Percentiles rank a stretch among this genome's conserved stretches.
These are phyloP conservation scores for Chenopodium berlandieri DNA, from an alignment of 148 eudicot species.

Conservation along the genomic window DNA sequence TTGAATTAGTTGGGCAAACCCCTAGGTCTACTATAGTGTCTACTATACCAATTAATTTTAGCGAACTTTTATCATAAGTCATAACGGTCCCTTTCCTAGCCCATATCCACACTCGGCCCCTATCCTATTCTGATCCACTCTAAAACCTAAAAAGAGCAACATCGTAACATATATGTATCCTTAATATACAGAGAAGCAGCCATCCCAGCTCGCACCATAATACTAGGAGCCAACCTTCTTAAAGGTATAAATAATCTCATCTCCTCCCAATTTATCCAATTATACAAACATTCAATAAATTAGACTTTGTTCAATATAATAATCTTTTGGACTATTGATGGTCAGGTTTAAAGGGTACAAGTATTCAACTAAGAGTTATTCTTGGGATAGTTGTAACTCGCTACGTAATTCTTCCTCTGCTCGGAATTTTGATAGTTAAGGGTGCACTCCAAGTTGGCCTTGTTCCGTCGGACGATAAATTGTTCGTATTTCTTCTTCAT, in stretches of 20 bases:
- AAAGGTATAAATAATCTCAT: constrained; percentile 39
- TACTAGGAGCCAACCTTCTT: constrained; percentile 81
- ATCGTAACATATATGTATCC: neutral
- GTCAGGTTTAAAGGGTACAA: constrained; percentile 57
- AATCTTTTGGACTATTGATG: neutral
- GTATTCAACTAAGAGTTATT: constrained; percentile 41
- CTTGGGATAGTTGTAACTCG: constrained; percentile 54
- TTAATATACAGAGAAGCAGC: constrained; percentile 67
- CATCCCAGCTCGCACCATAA: constrained; percentile 62
- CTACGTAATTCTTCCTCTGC: constrained; percentile 55
- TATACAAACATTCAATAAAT: neutral
- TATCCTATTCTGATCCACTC: too few relatives aligned
- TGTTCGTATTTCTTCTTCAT: constrained; percentile 67
- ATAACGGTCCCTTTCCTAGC: too few relatives aligned
- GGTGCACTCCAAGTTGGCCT: constrained; percentile 49
- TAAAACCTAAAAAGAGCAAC: too few relatives aligned
- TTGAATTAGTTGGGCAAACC: too few relatives aligned
- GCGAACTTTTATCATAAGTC: too few relatives aligned
- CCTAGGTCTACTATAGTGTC: too few relatives aligned
- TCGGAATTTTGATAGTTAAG: constrained; percentile 56
- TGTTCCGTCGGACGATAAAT: constrained; percentile 46
- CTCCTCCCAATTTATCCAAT: neutral
- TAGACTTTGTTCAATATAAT: neutral
- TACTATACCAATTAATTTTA: too few relatives aligned
- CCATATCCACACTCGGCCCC: too few relatives aligned